Base-by-base conservation (phyloP, 2,329 filamentous ascomycete species). In the Arthrobotrys entomopaga region DNA sequence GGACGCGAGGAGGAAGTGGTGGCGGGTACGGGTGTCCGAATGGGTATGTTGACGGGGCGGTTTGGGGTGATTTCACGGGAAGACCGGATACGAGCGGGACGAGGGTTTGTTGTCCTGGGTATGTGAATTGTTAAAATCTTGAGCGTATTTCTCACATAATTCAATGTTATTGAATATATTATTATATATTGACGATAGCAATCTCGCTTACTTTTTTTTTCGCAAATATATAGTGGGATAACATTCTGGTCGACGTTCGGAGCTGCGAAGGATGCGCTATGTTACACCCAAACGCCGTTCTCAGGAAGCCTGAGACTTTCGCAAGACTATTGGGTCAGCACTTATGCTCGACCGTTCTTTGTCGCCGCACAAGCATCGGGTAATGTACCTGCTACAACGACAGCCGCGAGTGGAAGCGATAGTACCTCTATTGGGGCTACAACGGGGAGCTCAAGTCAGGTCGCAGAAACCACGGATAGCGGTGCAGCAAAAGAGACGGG, bases 21-120 rank as follows among this genome's bases (percentile, higher is more conserved):
- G 4, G 26, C 48, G 42, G 42, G 56, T 16, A 61, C 11, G 40
- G 34, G 38, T 74, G 70, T 46, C 70, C 70, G 49, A 19, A 26
- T 16, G 70, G 70, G 1, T 74, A 74, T 67, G 38, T 58, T 13
- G 70, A 49, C 8, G 15, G 42, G 20, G 40, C 49, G n/a, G 19
- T 42, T 13, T 74, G 70, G 70, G 57, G 48, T 8, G 69, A 57
- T 19, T 6, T 26, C 10, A 61, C 29, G 5, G 57, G 20, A 2
- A 57, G 16, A 7, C 48, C 56, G n/a, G 46, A 59, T 5, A 46
- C 65, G 24, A 48, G n/a, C 2, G 58, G 26, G 48, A 57, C 50
- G 11, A 74, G 49, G 24, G 24, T 67, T 20, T 74, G 70, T 19
- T 74, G 70, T 64, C 70, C 70, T 22, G 53, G 50, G 70, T 74